Base-by-base conservation (phyloP, 2,329 filamentous ascomycete species). In the Fusarium fujikuroi region DNA sequence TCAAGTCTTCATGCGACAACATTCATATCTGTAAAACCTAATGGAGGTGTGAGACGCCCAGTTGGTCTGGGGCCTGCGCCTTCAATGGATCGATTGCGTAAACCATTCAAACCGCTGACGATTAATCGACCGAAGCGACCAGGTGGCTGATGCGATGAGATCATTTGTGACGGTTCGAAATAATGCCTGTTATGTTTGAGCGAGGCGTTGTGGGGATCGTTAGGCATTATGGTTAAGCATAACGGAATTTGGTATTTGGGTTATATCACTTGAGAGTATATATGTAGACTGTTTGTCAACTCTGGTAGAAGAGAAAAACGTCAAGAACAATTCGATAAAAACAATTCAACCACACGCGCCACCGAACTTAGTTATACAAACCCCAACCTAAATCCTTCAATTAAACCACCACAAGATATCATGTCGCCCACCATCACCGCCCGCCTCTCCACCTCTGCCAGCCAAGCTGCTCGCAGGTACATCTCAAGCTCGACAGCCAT, bases 41-140 rank as follows among this genome's bases (percentile, higher is more conserved):
- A 80, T 52, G 80, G 77, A 58, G 78, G 83, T 44, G 78, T 88
- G 57, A 84, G 85, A 74, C 83, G 85, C 61, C 85, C 86, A 6
- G 81, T 82, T 2, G 83, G 83, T 0, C 73, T 89, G 43, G 84
- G 83, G 7, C 82, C 84, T 1, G 83, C 87, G 37, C 82, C 85
- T 46, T 84, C 86, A 1, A 84, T 90, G 76, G 85, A 87, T 56
- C 84, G 83, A 72, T 77, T 89, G 54, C 83, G 83, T 61, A 88
- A 85, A 76, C 88, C 88, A 10, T 90, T 90, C 64, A 89, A 88
- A 79, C 87, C 86, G 47, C 80, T 89, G 73, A 89, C 87, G 16
- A 85, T 89, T 25, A 87, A 85, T 65, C 83, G 86, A 36, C 80
- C 81, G 23, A 66, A 72, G 53, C 77, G 77, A 5, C 80, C 78